Conservation (phyloP, 2,329 filamentous ascomycete genomes). For the Aspergillus nomiae region DNA sequence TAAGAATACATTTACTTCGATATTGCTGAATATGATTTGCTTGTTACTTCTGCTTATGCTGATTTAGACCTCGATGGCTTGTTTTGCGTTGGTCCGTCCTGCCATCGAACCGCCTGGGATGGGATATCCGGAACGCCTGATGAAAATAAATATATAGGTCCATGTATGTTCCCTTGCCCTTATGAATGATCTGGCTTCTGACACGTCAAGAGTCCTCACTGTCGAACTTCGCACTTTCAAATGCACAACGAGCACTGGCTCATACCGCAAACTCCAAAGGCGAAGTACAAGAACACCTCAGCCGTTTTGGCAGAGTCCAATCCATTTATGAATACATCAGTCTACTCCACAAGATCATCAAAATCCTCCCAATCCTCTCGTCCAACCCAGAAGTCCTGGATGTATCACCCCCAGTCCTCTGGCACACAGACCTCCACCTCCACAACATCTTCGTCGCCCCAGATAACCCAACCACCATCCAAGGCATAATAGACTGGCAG, state of each 20-base stretch:
- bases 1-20: too few species aligned
- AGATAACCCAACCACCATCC: constrained; percentile 23
- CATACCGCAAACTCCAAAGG: not conserved
- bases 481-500: constrained; percentile 31
- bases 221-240: constrained; percentile 19
- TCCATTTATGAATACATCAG: constrained; percentile 8
- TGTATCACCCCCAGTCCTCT: constrained; percentile 20
- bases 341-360: constrained; percentile 16
- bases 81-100: not conserved
- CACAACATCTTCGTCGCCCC: constrained; percentile 37
- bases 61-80: not conserved
- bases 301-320: constrained; percentile 13
- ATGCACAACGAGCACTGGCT: constrained; percentile 16
- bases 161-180: too few species aligned
- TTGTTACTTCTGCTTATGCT: too few species aligned
- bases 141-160: too few species aligned
- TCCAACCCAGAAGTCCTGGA: constrained; percentile 10
- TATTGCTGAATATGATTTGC: too few species aligned
- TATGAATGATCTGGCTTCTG: too few species aligned
- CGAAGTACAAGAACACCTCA: constrained; percentile 19
- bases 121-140: too few species aligned
- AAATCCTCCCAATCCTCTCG: constrained; percentile 14
- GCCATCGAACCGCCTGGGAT: not conserved
- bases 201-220: constrained; percentile 18
- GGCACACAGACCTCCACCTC: constrained; percentile 29